Evolutionary conservation across 345 rosid species (phyloP).

Genomic region (Pistacia integerrima): DNA sequence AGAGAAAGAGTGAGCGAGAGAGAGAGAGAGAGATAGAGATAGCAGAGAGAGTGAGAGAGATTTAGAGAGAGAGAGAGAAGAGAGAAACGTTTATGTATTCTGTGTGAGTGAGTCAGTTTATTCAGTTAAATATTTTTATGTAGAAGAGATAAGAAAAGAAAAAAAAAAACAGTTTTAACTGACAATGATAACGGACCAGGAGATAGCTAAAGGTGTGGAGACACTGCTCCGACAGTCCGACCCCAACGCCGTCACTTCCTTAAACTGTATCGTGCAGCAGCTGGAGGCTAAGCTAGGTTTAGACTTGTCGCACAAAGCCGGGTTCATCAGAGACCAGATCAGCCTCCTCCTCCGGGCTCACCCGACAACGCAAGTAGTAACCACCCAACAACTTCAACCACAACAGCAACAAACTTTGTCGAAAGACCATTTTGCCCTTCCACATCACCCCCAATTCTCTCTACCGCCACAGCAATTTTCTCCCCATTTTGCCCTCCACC

Average conservation of each 20-base stretch:
- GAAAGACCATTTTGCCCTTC: slow-evolving; percentile 65
- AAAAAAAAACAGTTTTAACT: neutral
- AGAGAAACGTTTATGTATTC: slow-evolving; percentile 10
- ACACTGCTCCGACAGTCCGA: slow-evolving; percentile 74
- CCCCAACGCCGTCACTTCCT: slow-evolving; percentile 62
- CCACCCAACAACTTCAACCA: slow-evolving; percentile 16
- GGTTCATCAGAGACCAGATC: slow-evolving; percentile 84
- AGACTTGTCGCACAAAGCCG: slow-evolving; percentile 78
- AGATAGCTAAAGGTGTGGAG: slow-evolving; percentile 82
- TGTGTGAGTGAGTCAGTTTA: slow-evolving; percentile 31
- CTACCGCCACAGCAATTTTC: slow-evolving; percentile 45
- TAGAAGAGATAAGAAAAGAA: slow-evolving; percentile 24
- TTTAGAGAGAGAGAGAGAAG: too few relatives aligned
- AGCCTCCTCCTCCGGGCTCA: slow-evolving; percentile 64
- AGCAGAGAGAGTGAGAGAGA: slow-evolving; percentile 9
- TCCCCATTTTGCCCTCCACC: slow-evolving; percentile 55
- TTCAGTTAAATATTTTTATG: slow-evolving; percentile 40
- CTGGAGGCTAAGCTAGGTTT: slow-evolving; percentile 83
- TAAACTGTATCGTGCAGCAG: slow-evolving; percentile 79
- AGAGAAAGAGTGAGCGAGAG: slow-evolving; percentile 24
- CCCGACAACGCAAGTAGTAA: slow-evolving; percentile 27
- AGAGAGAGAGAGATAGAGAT: slow-evolving; percentile 20
- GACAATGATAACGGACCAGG: slow-evolving; percentile 80
- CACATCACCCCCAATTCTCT: slow-evolving; percentile 47
- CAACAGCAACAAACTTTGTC: slow-evolving; percentile 28